Base-by-base conservation (phyloP, 345 rosid genomes). In the Salix suchowensis region DNA sequence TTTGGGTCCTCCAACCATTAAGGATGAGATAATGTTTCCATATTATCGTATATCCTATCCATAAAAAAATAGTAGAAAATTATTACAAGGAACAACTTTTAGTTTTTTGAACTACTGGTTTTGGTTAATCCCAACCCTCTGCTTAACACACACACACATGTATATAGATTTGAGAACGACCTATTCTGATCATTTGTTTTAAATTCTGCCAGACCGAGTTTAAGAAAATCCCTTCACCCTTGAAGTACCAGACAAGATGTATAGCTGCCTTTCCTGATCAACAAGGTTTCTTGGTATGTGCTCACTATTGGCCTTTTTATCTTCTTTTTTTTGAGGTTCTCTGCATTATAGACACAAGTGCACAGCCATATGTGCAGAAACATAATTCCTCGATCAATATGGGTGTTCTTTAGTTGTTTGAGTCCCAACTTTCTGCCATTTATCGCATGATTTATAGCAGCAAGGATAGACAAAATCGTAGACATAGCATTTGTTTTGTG, bases 221-320 rank as follows among this genome's bases (percentile, higher is more conserved):
- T 90, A 96, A 92, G 89, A 96, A 95, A 85, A 86, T 96, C 30
- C 68, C 58, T 69, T 94, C 98, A 15, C 98, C 98, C 10, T 81
- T 96, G 76, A 94, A 96, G 89, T 92, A 96, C 86, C 99, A 92
- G 86, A 92, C 98, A 40, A 89, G 99, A 84, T 92, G 97, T 84
- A 89, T 96, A 71, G 94, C 97, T 67, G 97, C 97, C 77, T 96
- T 96, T 84, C 99, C 99, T 60, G 99, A 93, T 83, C 99, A 96
- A 85, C 98, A 92, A 87, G 99, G 99, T 40, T 92, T 96, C 84
- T 76, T 96, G 92, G 99, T 96, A 91, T 16, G 88, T 46, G 48
- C 46, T 36, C 15, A 36, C 30, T 72, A 48, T 55, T 26, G 13
- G 13, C 44, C 60, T 15, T 71, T n/a, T 70, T 30, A 14, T 30